Conservation (phyloP, 73 alveolate species). For the Paramecium octaurelia region DNA sequence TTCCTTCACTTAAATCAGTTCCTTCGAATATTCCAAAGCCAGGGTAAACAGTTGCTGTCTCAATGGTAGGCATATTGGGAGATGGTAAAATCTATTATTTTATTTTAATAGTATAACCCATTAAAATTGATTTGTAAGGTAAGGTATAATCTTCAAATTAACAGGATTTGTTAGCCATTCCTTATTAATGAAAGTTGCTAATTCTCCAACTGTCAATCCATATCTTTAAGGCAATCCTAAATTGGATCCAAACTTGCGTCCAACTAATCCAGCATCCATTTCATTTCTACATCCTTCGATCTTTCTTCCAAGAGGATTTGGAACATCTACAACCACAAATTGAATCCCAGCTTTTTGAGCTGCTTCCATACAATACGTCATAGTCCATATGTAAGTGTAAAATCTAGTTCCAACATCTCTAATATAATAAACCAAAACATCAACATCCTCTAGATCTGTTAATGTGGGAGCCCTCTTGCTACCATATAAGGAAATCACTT, state of each 20-base stretch:
- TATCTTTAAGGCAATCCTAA: constrained; percentile 55
- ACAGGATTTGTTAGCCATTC: constrained; percentile 36
- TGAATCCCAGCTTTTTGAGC: constrained; percentile 20
- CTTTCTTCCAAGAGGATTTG: constrained; percentile 46
- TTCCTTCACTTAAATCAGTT: constrained; percentile 63
- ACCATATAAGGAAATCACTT: constrained; percentile 45
- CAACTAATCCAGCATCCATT: constrained; percentile 62
- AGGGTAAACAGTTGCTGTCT: constrained; percentile 60
- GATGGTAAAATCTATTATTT: constrained; percentile 29
- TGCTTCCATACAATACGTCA: constrained; percentile 62
- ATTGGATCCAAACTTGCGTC: constrained; percentile 6
- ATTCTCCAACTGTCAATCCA: constrained; percentile 60
- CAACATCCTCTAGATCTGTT: constrained; percentile 9
- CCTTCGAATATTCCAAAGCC: constrained; percentile 61
- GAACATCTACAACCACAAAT: constrained; percentile 27
- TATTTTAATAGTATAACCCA: background rate
- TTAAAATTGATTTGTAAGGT: background rate
- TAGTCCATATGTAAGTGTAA: constrained; percentile 59
- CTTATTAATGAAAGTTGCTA: constrained; percentile 50
- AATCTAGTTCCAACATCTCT: constrained; percentile 64
- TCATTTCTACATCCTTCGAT: constrained; percentile 63
- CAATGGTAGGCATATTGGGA: constrained; percentile 59
- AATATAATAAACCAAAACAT: constrained; percentile 49
- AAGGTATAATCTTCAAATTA: background rate
- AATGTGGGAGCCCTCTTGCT: background rate